Percentiles rank a stretch among this genome's conserved stretches.
Conservation (phyloP, 805 yeast species). For the Cyberlindnera maclurae region DNA sequence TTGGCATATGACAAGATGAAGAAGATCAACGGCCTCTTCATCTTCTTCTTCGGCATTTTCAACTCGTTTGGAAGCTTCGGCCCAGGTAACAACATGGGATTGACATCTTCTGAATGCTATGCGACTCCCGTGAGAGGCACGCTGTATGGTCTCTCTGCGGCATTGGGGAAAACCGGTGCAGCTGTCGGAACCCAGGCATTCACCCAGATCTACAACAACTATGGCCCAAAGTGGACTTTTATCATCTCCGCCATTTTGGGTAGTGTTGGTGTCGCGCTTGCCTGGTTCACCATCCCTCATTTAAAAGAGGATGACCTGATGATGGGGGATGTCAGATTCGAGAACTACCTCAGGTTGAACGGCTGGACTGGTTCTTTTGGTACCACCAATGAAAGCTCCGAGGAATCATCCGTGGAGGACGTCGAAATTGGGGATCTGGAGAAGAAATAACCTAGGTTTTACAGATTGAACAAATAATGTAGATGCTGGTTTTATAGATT, state of each 20-base stretch:
- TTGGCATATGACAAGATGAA: constrained; percentile 50
- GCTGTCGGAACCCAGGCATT: constrained; percentile 72
- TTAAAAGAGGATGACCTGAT: constrained; percentile 61
- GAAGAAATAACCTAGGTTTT: constrained; percentile 1
- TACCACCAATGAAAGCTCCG: constrained; percentile 13
- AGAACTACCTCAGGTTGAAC: constrained; percentile 45
- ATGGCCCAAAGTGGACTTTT: constrained; percentile 70
- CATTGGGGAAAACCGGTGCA: constrained; percentile 81
- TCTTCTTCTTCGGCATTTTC: constrained; percentile 69
- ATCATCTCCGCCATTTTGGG: constrained; percentile 75
- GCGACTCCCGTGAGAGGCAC: constrained; percentile 79
- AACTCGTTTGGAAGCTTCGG: constrained; percentile 67
- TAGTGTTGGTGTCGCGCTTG: constrained; percentile 50
- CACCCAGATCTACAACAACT: constrained; percentile 54
- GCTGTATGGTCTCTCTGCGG: constrained; percentile 68
- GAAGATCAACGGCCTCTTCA: constrained; percentile 54
- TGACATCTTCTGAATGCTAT: constrained; percentile 57
- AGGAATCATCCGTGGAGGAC: constrained; percentile 5
- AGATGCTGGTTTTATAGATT: too few relatives aligned
- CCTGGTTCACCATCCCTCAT: constrained; percentile 61
- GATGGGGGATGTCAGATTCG: constrained; percentile 56
- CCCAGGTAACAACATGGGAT: constrained; percentile 72
- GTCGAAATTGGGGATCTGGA: constrained; percentile 2
- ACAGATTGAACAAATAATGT: too few relatives aligned
- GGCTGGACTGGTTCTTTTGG: constrained; percentile 52